Evolutionary conservation across 306 rosid species (phyloP), one percentile per base, ranked within the genome.

Genomic region (Dicorynia guianensis): DNA sequence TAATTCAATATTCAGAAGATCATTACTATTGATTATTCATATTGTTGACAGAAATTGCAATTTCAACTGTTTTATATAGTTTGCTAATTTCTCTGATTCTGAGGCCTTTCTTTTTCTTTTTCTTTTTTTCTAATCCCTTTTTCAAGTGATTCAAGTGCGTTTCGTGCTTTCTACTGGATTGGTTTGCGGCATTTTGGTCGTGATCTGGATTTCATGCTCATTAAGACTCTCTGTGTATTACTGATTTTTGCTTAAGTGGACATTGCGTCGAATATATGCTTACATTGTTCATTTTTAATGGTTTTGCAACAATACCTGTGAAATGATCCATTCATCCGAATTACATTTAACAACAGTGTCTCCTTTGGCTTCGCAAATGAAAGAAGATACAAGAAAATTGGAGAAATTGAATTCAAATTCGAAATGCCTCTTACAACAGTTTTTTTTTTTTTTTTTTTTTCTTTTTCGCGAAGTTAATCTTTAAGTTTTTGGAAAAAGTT

Each of bases 41-140:
- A 81, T 87, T 82, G 67, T 59, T 13, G 33, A 15, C 61, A 66
- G 48, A 67, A 53, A 57, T 46, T 78, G 75, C 56, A 4, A 19
- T 77, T 87, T 82, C 10, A 54, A 84, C 77, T 84, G 30, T 25
- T 25, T 25, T 25, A 25, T 25, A 1, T 25, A 25, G 30, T 25
- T 25, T 25, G 30, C 30, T 25, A 25, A 25, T 82, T 63, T 80
- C 58, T 15, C 42, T 36, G 30, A 43, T 58, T 69, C 59, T 48
- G 44, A 67, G 20, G 56, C 18, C 6, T 19, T 63, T 55, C 17
- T 52, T n/a, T 25, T 2, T 25, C 2, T 25, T 25, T 25, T 25
- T 25, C n/a, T n/a, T n/a, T n/a, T n/a, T n/a, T n/a, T n/a, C n/a
- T n/a, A n/a, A n/a, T n/a, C n/a, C 5, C 40, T 8, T 8, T 33